Conservation (phyloP, 345 rosid species). For the Stellera chamaejasme region DNA sequence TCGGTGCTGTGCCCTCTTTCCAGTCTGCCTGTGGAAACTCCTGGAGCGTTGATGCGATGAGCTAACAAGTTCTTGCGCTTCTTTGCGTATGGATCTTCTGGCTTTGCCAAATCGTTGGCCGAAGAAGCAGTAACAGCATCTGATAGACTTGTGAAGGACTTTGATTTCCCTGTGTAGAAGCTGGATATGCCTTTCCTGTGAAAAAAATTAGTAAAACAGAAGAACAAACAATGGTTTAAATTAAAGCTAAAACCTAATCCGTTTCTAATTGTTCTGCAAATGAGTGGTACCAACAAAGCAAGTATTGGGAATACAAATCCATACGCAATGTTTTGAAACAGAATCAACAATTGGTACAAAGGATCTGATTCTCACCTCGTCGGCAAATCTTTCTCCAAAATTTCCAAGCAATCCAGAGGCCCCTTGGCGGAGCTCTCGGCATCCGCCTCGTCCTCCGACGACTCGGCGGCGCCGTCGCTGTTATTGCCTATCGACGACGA, state of each 20-base stretch:
- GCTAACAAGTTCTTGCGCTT: constrained; percentile 31
- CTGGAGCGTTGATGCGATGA: constrained; percentile 5
- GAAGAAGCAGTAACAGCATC: constrained; percentile 26
- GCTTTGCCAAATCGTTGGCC: constrained; percentile 30
- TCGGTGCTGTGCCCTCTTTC: constrained; percentile 9
- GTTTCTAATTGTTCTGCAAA: too few species aligned
- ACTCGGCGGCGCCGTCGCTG: constrained; percentile 17
- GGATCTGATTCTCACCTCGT: constrained; percentile 13
- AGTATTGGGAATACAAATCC: background rate
- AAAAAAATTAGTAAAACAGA: background rate
- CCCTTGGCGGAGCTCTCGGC: constrained; percentile 29
- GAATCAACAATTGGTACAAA: too few species aligned
- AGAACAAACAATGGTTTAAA: background rate
- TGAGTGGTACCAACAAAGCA: too few species aligned
- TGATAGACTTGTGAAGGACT: constrained; percentile 40
- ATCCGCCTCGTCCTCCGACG: constrained; percentile 18
- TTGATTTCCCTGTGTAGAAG: constrained; percentile 37
- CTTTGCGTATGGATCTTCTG: constrained; percentile 25
- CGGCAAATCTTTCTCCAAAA: constrained; percentile 31
- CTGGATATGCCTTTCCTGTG: constrained; percentile 35
- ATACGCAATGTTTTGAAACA: background rate
- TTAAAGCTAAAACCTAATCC: background rate
- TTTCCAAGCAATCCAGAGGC: constrained; percentile 29
- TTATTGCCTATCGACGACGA: constrained; percentile 20
- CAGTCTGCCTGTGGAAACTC: background rate